A percentile compares a stretch with the other conserved stretches of the same genome.
These are phyloP conservation scores for Yamadazyma sp. DNA, from an alignment of 805 yeast genomes.

Conservation along the genomic window DNA sequence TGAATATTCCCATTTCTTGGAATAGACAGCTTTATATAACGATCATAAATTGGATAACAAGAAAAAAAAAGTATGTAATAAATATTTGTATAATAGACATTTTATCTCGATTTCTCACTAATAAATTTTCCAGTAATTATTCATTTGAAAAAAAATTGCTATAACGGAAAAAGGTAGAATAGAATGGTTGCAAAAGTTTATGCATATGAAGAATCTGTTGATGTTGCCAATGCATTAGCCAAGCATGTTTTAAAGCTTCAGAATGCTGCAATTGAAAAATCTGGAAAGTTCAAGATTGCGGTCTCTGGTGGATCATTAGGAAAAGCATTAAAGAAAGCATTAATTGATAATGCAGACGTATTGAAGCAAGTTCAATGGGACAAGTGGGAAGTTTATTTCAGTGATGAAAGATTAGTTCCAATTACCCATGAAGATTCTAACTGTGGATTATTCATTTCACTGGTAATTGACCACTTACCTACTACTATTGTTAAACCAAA, in stretches of 20 bases:
- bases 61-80: too few relatives aligned
- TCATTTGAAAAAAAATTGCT: too few relatives aligned
- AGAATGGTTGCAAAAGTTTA: constrained; percentile 38
- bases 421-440: constrained; percentile 81
- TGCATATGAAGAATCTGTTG: constrained; percentile 51
- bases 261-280: constrained; percentile 50
- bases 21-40: constrained; percentile 26
- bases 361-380: constrained; percentile 55
- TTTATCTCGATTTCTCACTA: too few relatives aligned
- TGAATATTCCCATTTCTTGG: constrained; percentile 82
- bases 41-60: too few relatives aligned
- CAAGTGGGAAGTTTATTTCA: constrained; percentile 78
- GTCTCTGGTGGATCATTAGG: constrained; percentile 91
- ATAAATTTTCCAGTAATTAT: too few relatives aligned
- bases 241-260: constrained; percentile 59
- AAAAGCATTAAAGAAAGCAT: constrained; percentile 63
- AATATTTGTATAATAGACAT: too few relatives aligned
- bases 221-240: constrained; percentile 68
- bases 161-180: too few relatives aligned
- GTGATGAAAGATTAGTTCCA: constrained; percentile 90
- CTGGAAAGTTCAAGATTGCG: constrained; percentile 63
- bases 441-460: constrained; percentile 70
- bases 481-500: constrained; percentile 47
- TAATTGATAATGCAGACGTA: constrained; percentile 53
- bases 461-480: constrained; percentile 51